Conservation (phyloP, 2,329 filamentous ascomycete genomes). For the Xylaria sp. region DNA sequence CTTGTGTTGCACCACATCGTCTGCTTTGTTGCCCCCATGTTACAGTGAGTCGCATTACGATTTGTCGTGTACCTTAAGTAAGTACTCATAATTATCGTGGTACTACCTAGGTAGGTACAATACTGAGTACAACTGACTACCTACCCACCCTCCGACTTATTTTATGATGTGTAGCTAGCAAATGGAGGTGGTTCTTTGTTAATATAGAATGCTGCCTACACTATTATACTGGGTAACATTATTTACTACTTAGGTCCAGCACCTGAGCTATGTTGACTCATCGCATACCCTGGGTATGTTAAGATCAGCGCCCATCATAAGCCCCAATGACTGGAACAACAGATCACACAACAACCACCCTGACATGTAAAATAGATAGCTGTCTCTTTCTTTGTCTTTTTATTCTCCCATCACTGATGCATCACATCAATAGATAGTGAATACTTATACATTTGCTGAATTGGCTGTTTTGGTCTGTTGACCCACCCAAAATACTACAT, state of each 20-base stretch:
- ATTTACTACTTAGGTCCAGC: background rate
- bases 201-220: background rate
- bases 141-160: background rate
- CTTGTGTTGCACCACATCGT: conserved; percentile 16
- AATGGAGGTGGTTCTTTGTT: background rate
- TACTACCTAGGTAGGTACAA: background rate
- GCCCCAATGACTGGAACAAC: background rate
- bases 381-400: background rate
- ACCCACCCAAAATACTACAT: conserved; percentile 14
- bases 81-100: background rate
- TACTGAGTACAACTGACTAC: background rate
- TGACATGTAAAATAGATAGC: no score
- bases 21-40: conserved; percentile 14
- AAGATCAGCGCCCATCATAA: background rate
- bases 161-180: background rate
- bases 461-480: conserved; percentile 6
- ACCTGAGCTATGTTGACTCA: conserved; percentile 16
- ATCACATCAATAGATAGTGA: conserved; percentile 11
- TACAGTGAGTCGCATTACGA: background rate
- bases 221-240: background rate
- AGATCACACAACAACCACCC: conserved; percentile 18
- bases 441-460: background rate
- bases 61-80: background rate
- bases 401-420: background rate
- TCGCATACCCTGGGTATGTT: background rate